Conservation (phyloP, 495 filamentous ascomycete genomes). For the Daldinia grandis region DNA sequence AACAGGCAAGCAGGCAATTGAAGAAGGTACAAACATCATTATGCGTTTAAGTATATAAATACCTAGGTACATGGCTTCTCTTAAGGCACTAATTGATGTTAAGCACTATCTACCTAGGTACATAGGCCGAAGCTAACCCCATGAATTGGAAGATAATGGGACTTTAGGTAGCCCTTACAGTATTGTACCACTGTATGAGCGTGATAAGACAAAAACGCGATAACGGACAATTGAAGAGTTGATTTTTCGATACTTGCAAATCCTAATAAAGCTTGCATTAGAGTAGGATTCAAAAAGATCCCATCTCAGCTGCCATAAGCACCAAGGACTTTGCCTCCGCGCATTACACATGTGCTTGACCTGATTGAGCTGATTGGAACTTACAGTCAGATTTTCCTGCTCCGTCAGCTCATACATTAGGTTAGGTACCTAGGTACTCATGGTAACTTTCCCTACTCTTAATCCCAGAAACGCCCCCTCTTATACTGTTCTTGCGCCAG, state of each 20-base stretch:
- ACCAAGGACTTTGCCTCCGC: not conserved
- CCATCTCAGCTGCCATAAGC: not conserved
- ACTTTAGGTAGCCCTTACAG: not conserved
- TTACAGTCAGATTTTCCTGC: conserved; percentile 8
- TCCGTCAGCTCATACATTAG: conserved; percentile 8
- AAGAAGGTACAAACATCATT: no score
- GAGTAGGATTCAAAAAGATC: not conserved
- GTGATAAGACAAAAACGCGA: not conserved
- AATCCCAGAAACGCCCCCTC: conserved; percentile 5
- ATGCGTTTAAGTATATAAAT: no score
- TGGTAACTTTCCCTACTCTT: not conserved
- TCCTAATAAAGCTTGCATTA: not conserved
- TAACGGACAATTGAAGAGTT: conserved; percentile 10
- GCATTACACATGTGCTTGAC: conserved; percentile 16
- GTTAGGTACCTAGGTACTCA: no score
- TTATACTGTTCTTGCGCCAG: conserved; percentile 9
- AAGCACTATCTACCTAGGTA: no score
- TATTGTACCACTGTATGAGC: not conserved
- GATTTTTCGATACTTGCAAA: conserved; percentile 23
- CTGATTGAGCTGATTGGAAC: conserved; percentile 16
- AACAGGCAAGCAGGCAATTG: no score
- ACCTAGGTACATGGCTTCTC: no score
- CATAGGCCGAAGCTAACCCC: no score
- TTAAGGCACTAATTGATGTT: no score
- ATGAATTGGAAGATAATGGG: not conserved